Base-by-base conservation (phyloP, 305 asterid genomes). In the Fraxinus nigra region DNA sequence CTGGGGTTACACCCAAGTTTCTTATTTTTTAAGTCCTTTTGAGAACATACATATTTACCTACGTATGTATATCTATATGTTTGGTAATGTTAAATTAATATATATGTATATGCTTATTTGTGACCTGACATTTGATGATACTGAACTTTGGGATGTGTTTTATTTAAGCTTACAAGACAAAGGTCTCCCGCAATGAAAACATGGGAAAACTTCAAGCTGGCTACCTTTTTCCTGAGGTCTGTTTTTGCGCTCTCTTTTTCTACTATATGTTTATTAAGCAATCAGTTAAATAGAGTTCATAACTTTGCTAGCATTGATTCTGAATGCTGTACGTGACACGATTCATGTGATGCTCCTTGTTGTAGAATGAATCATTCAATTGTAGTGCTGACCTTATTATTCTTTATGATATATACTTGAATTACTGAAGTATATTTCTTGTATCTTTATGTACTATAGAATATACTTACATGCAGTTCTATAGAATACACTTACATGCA, bases 191-290 rank as follows among this genome's bases (percentile, higher is more conserved):
- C 76, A 96, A 94, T 78, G 95, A 89, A 78, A 96, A 96, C 89
- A 72, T 94, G 84, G 93, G 92, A 26, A 96, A 94, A 74, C 98
- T 96, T 82, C 98, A 96, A 90, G 98, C 98, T 85, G 99, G 99
- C 79, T 96, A 94, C 82, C 95, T 96, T 81, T 96, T 96, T 86
- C 99, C 98, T 0, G 98, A 94, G 98, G 99, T 96, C 5, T 72
- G 87, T 85, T 79, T 83, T 33, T 30, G n/a, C 26, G 32, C 28
- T 51, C 7, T 32, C 63, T 26, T 77, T 79, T 75, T 73, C 72
- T 16, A 26, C 18, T 7, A 32, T 4, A 63, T 13, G 20, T 32
- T 30, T 32, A 14, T 70, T 4, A 14, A 70, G 43, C 43, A 13
- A 32, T 16, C 76, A 32, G 74, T 28, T 11, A 67, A 67, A 70